A percentile compares a stretch with the other conserved stretches of the same genome.
These are phyloP conservation scores for Cladophialophora carrionii DNA, from an alignment of 2,329 filamentous ascomycete genomes.

Conservation along the genomic window DNA sequence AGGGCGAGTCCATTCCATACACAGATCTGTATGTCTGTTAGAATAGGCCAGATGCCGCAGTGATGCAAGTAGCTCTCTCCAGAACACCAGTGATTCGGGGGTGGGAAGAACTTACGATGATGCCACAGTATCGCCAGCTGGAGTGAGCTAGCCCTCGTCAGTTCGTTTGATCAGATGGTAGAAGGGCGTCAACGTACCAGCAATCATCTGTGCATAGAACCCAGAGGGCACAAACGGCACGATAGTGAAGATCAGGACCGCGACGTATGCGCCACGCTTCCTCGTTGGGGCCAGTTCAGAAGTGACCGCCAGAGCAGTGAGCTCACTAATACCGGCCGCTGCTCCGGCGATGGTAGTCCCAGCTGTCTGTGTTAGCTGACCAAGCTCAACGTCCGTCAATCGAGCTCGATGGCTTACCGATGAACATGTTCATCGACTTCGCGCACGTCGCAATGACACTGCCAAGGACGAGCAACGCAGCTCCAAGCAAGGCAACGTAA, in stretches of 20 bases:
- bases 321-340: constrained; percentile 68
- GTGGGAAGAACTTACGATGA: constrained; percentile 11
- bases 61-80: neutral
- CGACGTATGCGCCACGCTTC: constrained; percentile 67
- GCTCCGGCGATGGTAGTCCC: constrained; percentile 64
- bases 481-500: constrained; percentile 62
- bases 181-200: constrained; percentile 33
- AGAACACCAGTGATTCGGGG: neutral
- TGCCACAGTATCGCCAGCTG: constrained; percentile 31
- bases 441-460: constrained; percentile 63
- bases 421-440: constrained; percentile 61
- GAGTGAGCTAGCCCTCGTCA: constrained; percentile 16
- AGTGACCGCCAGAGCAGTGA: constrained; percentile 69
- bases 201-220: constrained; percentile 62
- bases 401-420: constrained; percentile 20
- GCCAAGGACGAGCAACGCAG: constrained; percentile 58
- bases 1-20: constrained; percentile 50
- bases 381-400: neutral
- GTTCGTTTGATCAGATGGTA: neutral
- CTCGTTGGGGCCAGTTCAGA: constrained; percentile 69
- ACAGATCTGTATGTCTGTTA: constrained; percentile 25
- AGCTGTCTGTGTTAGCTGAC: constrained; percentile 47
- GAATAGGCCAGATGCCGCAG: neutral
- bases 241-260: constrained; percentile 63
- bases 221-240: constrained; percentile 65